Evolutionary conservation across 2,329 filamentous ascomycete genomes (phyloP), one percentile per base, ranked within the genome.

Genomic region (Neobulgaria alba): DNA sequence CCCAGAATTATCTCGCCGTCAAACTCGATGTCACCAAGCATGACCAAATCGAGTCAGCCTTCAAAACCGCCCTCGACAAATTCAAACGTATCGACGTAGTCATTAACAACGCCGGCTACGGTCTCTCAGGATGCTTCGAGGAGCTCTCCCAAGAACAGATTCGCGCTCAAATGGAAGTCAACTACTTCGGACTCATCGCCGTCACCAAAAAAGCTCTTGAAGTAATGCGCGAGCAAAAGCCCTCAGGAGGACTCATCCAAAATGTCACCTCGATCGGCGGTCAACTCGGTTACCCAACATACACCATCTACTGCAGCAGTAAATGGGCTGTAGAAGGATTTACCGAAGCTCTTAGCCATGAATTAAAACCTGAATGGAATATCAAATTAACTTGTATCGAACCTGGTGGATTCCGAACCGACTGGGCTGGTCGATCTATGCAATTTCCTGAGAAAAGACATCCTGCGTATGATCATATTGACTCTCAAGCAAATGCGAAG

Each of bases 61-160:
- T 66, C 15, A 48, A 67, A 5, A 56, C 59, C 14, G 65, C 67
- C 0, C 23, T 59, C 1, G 57, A 65, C 2, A 68, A 67, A 35
- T 79, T 79, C 56, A 65, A 67, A 12, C 67, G 71, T 5, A 58
- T 81, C 33, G 74, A 80, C 53, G 68, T 78, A 1, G 69, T 79
- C 4, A 67, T 76, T 43, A 79, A 79, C 60, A 79, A 79, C 36
- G 75, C 75, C 3, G 77, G 75, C 2, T 78, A 76, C 43, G 70
- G 71, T n/a, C 59, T 74, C 1, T 53, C 59, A 4, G 71, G 69
- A 10, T 65, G 69, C 1, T 67, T 77, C 35, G 75, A 80, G 50
- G 67, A 69, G 5, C 54, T 72, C 2, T 60, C 61, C 1, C 63
- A 75, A 1, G 53, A 63, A 2, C 64, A 74, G 20, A 67, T 73